phyloP scores from a whole-genome alignment of 2,329 filamentous ascomycete species.

The Fusarium austroafricanum region DNA sequence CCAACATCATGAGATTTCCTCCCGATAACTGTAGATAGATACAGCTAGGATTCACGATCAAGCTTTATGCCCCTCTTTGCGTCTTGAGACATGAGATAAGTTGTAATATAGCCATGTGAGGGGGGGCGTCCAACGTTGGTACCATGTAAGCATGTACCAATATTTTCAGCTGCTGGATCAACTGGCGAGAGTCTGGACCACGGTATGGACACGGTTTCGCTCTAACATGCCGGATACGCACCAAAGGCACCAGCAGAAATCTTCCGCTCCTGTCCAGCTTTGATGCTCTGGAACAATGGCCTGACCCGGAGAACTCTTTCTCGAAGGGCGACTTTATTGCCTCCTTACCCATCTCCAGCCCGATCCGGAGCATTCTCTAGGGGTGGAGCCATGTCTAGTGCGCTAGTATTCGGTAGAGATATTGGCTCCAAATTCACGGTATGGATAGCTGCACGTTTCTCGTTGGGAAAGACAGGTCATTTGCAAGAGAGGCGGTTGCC shows the following conservation, averaged over 20 bases:
- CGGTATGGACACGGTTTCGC: not conserved
- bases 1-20: not conserved
- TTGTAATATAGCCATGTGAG: not conserved
- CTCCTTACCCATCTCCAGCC: not conserved
- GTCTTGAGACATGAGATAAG: not conserved
- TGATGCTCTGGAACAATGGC: not conserved
- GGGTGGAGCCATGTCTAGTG: not conserved
- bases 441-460: not conserved
- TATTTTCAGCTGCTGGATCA: not conserved
- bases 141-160: not conserved
- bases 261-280: not conserved
- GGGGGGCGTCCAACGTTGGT: not conserved
- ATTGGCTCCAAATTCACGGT: slow-evolving; percentile 1
- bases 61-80: not conserved
- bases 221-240: not conserved
- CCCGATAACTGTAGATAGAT: not conserved
- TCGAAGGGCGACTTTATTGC: not conserved
- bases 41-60: not conserved
- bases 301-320: not conserved
- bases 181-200: not conserved
- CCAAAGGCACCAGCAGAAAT: not conserved
- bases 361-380: slow-evolving; percentile 11
- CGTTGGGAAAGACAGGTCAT: not conserved
- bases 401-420: slow-evolving; percentile 7
- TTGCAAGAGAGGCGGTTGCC: not conserved